Evolutionary conservation across 768 basidiomycete genomes (phyloP).

Genomic region (Rhodotorula babjevae): DNA sequence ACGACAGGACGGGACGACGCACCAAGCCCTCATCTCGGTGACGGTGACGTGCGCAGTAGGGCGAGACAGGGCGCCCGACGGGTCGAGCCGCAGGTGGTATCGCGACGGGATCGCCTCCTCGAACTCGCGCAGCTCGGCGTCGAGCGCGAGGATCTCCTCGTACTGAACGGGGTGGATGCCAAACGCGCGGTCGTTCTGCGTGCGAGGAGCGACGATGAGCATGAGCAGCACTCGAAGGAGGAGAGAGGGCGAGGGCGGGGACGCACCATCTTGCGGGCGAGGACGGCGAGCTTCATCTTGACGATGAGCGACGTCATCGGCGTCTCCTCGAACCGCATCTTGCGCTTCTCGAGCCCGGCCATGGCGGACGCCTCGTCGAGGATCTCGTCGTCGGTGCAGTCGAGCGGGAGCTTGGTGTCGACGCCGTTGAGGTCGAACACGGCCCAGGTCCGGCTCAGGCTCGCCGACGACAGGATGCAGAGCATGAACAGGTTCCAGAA

Average conservation of each 20-base stretch:
- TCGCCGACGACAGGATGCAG: conserved; percentile 29
- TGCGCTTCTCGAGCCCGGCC: conserved; percentile 22
- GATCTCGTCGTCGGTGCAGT: conserved; percentile 34
- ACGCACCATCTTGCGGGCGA: conserved; percentile 34
- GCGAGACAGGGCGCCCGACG: conserved; percentile 18
- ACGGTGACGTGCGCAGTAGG: conserved; percentile 32
- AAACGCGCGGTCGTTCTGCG: conserved; percentile 35
- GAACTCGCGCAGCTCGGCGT: conserved; percentile 30
- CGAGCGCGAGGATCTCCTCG: conserved; percentile 31
- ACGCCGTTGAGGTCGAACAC: conserved; percentile 28
- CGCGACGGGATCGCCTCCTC: conserved; percentile 23
- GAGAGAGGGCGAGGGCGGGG: not conserved
- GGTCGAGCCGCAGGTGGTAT: conserved; percentile 22
- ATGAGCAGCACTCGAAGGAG: not conserved
- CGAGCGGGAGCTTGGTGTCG: conserved; percentile 31
- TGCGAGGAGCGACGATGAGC: not conserved
- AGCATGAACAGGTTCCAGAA: conserved; percentile 22
- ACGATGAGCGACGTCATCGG: conserved; percentile 27
- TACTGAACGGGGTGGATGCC: conserved; percentile 33
- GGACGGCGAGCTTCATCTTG: conserved; percentile 33
- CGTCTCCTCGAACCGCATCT: conserved; percentile 24
- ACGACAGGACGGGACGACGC: not conserved
- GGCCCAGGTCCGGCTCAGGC: conserved; percentile 26
- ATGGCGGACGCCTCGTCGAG: conserved; percentile 25
- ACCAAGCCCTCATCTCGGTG: conserved; percentile 37